These are phyloP conservation scores for Microsporum ferrugineum DNA, from an alignment of 2,329 filamentous ascomycete species.

Conservation along the genomic window DNA sequence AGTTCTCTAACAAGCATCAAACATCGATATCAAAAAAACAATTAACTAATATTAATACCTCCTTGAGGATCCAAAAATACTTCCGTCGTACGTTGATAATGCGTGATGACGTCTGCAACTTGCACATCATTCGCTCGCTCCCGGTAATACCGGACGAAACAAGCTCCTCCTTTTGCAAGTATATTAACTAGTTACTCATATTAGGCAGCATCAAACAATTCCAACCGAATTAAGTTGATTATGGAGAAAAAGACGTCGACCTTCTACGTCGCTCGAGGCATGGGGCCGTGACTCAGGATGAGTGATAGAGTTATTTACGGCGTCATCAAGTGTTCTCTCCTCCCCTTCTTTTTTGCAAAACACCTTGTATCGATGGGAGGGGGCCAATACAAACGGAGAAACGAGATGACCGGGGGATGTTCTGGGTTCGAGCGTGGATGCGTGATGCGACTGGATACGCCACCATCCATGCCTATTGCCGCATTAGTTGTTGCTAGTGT, in stretches of 20 bases:
- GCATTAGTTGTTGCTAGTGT: not conserved
- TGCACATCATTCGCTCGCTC: not conserved
- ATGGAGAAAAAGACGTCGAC: not conserved
- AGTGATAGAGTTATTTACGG: not conserved
- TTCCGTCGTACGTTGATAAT: not conserved
- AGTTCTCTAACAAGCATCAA: not conserved
- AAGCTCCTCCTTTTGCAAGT: not conserved
- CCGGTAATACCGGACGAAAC: constrained; percentile 3
- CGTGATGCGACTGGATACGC: not conserved
- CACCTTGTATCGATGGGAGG: not conserved
- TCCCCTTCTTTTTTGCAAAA: not conserved
- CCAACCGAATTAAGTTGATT: not conserved
- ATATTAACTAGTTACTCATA: not conserved
- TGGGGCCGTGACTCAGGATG: constrained; percentile 1
- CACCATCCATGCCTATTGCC: not conserved
- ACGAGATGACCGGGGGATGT: not conserved
- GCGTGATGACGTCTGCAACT: not conserved
- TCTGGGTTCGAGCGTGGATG: constrained; percentile 1
- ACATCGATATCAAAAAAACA: not conserved
- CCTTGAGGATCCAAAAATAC: not conserved
- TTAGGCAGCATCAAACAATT: not conserved
- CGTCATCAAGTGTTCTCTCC: not conserved
- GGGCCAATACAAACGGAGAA: not conserved
- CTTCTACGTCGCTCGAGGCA: not conserved
- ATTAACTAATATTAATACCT: not conserved